A percentile compares a stretch with the other conserved stretches of the same genome.
These are phyloP conservation scores for Suhomyces tanzawaensis DNA, from an alignment of 805 yeast genomes.

Conservation along the genomic window DNA sequence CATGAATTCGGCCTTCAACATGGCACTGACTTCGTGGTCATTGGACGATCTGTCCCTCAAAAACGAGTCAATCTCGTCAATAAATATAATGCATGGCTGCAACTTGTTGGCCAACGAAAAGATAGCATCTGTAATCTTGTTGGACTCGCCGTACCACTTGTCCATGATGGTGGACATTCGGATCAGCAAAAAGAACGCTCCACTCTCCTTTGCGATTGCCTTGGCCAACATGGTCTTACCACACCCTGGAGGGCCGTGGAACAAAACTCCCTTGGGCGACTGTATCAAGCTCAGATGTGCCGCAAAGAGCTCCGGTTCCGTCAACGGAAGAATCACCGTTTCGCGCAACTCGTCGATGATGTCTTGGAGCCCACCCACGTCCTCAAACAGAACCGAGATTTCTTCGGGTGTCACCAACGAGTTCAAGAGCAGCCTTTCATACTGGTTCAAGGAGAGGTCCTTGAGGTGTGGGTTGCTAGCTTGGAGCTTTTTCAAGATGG, in stretches of 20 bases:
- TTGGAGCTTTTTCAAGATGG: conserved; percentile 34
- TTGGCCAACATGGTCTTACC: conserved; percentile 97
- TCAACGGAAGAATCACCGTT: conserved; percentile 81
- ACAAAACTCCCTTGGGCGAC: conserved; percentile 91
- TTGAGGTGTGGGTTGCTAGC: conserved; percentile 56
- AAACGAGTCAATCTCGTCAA: conserved; percentile 95
- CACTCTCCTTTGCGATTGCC: conserved; percentile 88
- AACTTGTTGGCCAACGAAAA: conserved; percentile 86
- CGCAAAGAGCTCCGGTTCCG: conserved; percentile 68
- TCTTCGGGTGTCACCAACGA: conserved; percentile 84
- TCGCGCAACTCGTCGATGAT: conserved; percentile 85
- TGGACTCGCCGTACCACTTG: conserved; percentile 96
- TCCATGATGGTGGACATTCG: conserved; percentile 94
- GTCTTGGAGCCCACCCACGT: conserved; percentile 84
- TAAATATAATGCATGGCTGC: conserved; percentile 91
- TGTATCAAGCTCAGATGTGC: conserved; percentile 68
- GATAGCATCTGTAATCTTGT: conserved; percentile 89
- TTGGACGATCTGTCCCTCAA: conserved; percentile 76
- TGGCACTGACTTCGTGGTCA: conserved; percentile 95
- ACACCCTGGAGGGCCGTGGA: conserved; percentile 97
- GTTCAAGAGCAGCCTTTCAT: conserved; percentile 75
- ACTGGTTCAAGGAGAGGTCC: conserved; percentile 56
- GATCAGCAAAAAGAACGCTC: conserved; percentile 86
- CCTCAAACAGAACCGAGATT: conserved; percentile 70
- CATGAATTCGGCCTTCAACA: conserved; percentile 95